Evolutionary conservation across 805 yeast species (phyloP).

Genomic region (Lipomyces japonicus): DNA sequence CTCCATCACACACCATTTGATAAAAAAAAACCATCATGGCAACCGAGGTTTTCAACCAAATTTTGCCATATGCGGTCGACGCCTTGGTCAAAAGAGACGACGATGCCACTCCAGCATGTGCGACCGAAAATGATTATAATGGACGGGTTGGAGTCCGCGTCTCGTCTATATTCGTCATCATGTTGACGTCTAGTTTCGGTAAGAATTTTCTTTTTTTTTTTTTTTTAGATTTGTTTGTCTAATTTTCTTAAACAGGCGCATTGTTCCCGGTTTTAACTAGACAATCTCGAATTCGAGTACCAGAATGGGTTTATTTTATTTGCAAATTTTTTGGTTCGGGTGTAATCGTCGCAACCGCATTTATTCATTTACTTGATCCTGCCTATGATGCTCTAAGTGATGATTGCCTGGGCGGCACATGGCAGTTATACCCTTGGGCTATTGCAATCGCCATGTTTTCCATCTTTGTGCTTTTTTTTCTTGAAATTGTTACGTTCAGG

Average conservation of each 20-base stretch:
- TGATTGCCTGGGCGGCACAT: constrained; percentile 30
- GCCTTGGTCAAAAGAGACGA: constrained; percentile 1
- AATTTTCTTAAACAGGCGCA: constrained; percentile 30
- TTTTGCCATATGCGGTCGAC: too few species aligned
- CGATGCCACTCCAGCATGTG: constrained; percentile 21
- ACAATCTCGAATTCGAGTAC: constrained; percentile 18
- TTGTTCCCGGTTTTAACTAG: constrained; percentile 45
- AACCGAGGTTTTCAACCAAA: too few species aligned
- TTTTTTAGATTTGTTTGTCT: background rate
- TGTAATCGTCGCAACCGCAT: constrained; percentile 72
- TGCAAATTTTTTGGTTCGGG: constrained; percentile 54
- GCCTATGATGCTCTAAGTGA: constrained; percentile 24
- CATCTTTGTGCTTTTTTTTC: constrained; percentile 45
- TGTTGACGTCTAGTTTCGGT: constrained; percentile 45
- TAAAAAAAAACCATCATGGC: too few species aligned
- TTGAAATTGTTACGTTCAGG: constrained; percentile 49
- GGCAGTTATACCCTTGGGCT: constrained; percentile 56
- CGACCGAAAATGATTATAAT: constrained; percentile 39
- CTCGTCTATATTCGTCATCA: constrained; percentile 60
- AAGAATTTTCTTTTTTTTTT: constrained; percentile 29
- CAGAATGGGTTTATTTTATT: constrained; percentile 22
- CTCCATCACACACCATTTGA: too few species aligned
- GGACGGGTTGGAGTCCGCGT: constrained; percentile 48
- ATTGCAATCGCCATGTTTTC: constrained; percentile 52
- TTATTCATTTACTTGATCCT: constrained; percentile 47